Evolutionary conservation across 2,329 filamentous ascomycete genomes (phyloP).

Genomic region (Sordariomycetes sp.): DNA sequence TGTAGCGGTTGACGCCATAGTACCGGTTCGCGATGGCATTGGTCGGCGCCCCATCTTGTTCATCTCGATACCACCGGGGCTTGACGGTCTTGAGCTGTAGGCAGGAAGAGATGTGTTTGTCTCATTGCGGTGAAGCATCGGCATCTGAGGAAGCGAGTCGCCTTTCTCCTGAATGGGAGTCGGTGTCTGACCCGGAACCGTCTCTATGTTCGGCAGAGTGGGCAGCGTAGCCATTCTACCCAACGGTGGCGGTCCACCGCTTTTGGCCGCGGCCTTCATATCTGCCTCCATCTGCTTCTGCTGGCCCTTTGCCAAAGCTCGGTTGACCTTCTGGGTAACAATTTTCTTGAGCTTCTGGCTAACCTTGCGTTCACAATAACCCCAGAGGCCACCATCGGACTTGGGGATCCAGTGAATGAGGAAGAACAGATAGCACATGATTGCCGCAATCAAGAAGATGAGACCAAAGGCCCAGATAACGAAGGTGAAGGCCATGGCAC

Average conservation of each 20-base stretch:
- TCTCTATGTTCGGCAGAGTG: slow-evolving; percentile 31
- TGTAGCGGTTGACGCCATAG: slow-evolving; percentile 41
- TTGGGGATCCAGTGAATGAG: slow-evolving; percentile 86
- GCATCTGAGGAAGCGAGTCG: slow-evolving; percentile 48
- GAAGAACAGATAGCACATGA: slow-evolving; percentile 77
- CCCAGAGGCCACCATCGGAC: slow-evolving; percentile 68
- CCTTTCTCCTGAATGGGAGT: slow-evolving; percentile 13
- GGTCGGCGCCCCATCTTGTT: slow-evolving; percentile 41
- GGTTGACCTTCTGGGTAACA: slow-evolving; percentile 79
- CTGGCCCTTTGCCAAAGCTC: slow-evolving; percentile 74
- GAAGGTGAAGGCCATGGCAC: slow-evolving; percentile 86
- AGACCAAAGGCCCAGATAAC: slow-evolving; percentile 81
- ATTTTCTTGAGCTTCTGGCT: slow-evolving; percentile 78
- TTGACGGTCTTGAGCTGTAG: slow-evolving; percentile 52
- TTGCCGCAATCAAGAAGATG: slow-evolving; percentile 63
- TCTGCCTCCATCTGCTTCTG: slow-evolving; percentile 45
- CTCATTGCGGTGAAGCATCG: slow-evolving; percentile 48
- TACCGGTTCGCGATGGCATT: slow-evolving; percentile 36
- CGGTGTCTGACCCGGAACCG: no score
- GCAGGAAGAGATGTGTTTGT: slow-evolving; percentile 52
- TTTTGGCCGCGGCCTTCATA: slow-evolving; percentile 40
- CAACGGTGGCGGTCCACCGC: slow-evolving; percentile 37
- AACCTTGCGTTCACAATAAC: slow-evolving; percentile 88
- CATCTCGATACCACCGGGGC: slow-evolving; percentile 43
- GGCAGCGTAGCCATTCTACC: slow-evolving; percentile 62